Evolutionary conservation across 1,284 basidiomycete genomes (phyloP), one percentile per base, ranked within the genome.

Genomic region (Boletellus sp.): DNA sequence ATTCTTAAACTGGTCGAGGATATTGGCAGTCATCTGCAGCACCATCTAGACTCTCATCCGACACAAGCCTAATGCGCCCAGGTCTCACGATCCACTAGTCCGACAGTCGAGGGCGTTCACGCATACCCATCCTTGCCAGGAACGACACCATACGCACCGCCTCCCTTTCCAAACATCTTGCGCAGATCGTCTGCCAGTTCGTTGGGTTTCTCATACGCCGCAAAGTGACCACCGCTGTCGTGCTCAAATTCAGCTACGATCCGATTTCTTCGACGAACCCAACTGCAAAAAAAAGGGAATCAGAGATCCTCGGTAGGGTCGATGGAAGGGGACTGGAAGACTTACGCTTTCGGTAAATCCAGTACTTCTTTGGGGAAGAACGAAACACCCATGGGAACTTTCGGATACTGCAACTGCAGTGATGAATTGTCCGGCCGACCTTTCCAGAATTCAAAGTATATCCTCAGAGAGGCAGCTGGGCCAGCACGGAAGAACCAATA

Each of bases 401-500:
- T 71, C 11, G 66, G 65, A 24, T 41, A 30, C 6, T 16, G 13
- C 1, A 1, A 0, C 8, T 4, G 4, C 1, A 4, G 0, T 3
- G 3, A 4, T 2, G 0, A 0, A 7, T 4, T 3, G 30, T 21
- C 38, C 2, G 26, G 21, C 41, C 35, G 36, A 3, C 50, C 50
- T n/a, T 38, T 15, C 1, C 32, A 22, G 11, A 59, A 52, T 58
- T 81, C 81, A 51, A 75, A 79, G 60, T 83, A 83, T 24, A 83
- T 80, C 5, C 80, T 70, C n/a, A 76, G 2, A 0, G 80, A 78
- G 0, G 81, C 79, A 0, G 77, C 70, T 0, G 81, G 81, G 2
- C 82, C 80, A 1, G 74, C 71, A 12, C 74, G 71, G 2, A 81
- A 83, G 62, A 83, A 83, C 72, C 75, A 79, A 57, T 80, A 81